Conservation (phyloP, 2,329 filamentous ascomycete species). For the Colletotrichum aenigma region DNA sequence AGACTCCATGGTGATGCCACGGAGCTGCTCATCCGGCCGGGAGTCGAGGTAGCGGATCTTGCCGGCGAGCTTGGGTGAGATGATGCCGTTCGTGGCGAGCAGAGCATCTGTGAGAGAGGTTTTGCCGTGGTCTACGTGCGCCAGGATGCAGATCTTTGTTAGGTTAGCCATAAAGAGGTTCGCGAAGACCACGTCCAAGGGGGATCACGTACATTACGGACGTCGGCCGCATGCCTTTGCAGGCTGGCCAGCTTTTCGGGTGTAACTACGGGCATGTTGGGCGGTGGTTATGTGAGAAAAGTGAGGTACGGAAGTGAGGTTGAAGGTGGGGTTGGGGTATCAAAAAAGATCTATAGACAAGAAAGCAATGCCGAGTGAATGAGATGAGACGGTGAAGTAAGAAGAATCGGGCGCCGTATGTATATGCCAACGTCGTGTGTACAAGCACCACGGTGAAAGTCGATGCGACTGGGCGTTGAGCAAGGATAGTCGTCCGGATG, state of each 20-base stretch:
- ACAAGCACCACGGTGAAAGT: not conserved
- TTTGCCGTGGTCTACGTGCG: constrained; percentile 98
- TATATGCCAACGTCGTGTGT: not conserved
- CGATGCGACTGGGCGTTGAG: not conserved
- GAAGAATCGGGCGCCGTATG: not conserved
- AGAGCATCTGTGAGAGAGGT: constrained; percentile 95
- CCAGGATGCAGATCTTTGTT: constrained; percentile 85
- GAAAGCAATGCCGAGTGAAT: not conserved
- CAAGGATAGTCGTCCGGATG: not conserved
- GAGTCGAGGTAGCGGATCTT: constrained; percentile 99
- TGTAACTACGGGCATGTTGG: constrained; percentile 84
- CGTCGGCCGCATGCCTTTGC: constrained; percentile 84
- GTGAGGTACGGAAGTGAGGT: not conserved
- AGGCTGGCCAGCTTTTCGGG: constrained; percentile 89
- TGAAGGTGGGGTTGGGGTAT: not conserved
- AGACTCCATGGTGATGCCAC: constrained; percentile 99
- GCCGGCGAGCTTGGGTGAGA: constrained; percentile 94
- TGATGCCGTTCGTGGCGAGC: constrained; percentile 98
- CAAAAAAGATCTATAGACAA: constrained; percentile 18
- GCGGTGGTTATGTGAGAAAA: not conserved
- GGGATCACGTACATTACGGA: constrained; percentile 76
- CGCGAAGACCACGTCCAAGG: constrained; percentile 11
- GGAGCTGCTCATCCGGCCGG: constrained; percentile 90
- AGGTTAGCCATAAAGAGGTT: constrained; percentile 20
- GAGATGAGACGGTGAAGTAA: not conserved